These are phyloP conservation scores for Ascochyta clinopodiicola DNA, from an alignment of 2,329 filamentous ascomycete species.

Conservation along the genomic window DNA sequence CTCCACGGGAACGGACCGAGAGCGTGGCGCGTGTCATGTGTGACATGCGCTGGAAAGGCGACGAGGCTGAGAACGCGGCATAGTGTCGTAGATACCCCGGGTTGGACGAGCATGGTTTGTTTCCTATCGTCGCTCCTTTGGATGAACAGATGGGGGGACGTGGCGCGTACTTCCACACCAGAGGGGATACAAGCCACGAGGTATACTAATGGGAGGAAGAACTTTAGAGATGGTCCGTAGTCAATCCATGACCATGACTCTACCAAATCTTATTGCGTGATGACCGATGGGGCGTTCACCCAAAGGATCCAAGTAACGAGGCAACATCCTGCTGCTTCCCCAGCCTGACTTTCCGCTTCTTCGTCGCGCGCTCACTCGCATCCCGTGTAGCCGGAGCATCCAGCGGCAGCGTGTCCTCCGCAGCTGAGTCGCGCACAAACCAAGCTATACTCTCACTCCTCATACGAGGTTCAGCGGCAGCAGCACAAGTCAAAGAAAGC, in stretches of 20 bases:
- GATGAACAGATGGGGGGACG: background rate
- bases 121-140: constrained; percentile 15
- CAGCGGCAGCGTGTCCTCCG: background rate
- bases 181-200: background rate
- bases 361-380: background rate
- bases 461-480: background rate
- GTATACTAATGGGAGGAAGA: background rate
- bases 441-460: background rate
- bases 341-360: constrained; percentile 22
- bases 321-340: constrained; percentile 23
- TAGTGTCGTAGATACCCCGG: background rate
- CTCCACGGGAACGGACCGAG: background rate
- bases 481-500: constrained; percentile 1
- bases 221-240: background rate
- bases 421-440: background rate
- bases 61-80: background rate
- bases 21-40: background rate
- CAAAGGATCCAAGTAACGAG: constrained; percentile 20
- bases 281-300: background rate
- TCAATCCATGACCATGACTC: background rate
- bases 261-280: background rate
- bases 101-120: background rate
- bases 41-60: background rate
- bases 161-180: background rate
- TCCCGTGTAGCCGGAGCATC: background rate